Evolutionary conservation across 208 protist species (phyloP), one percentile per base, ranked within the genome.

Genomic region (Herpetomonas samuelpessoai): DNA sequence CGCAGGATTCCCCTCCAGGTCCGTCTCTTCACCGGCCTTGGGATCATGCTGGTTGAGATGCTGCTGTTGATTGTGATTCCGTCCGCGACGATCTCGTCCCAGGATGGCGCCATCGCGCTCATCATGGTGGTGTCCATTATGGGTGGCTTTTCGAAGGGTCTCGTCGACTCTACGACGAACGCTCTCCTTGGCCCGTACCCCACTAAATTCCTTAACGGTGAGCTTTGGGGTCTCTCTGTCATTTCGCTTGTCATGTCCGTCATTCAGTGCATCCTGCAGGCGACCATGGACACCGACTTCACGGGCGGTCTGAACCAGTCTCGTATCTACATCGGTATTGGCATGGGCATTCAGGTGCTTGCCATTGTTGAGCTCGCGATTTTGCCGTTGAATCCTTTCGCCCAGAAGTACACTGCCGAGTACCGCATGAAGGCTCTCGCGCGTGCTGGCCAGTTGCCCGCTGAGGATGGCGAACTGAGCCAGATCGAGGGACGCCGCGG

Each of bases 171-270:
- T 16, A 80, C 73, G 30, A 79, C 83, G n/a, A 92, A 92, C 50
- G 91, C 88, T 4, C 68, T 97, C 27, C 83, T 81, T 4, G 85
- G 76, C 26, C 74, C 76, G 12, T 88, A 96, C 57, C 91, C 91
- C 27, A 76, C 76, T 29, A 83, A 85, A 60, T 95, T 92, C 62
- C 88, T 83, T 58, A 81, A 80, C 54, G 85, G 74, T 9, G 65
- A 72, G 22, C 84, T 92, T 71, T 81, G 65, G 68, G 92, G 92
- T 45, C 58, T 88, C 35, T 70, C 69, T 7, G 65, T 91, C 19
- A 71, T 79, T 9, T 79, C 77, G 9, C 51, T 92, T 28, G 52
- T 87, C 66, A 77, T 86, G 63, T 86, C 79, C 9, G 44, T 82
- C 48, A 57, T 95, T 26, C 83, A 86, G 64, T 68, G 86, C 57